phyloP scores from a whole-genome alignment of 2,329 filamentous ascomycete genomes.

The Coniosporium tulheliwenetii region DNA sequence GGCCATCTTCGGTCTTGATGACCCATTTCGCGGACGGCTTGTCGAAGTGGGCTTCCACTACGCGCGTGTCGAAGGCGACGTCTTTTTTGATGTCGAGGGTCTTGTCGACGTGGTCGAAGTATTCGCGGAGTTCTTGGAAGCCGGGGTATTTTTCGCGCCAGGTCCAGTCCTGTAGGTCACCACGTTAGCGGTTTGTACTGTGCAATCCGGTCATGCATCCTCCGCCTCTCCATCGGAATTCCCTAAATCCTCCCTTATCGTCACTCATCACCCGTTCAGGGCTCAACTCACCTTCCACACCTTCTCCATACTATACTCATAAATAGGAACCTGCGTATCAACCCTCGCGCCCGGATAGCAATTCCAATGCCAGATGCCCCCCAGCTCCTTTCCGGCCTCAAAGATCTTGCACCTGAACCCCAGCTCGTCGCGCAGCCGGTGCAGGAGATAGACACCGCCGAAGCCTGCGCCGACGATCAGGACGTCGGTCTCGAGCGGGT shows the following conservation, averaged over 20 bases:
- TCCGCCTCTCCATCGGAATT: background rate
- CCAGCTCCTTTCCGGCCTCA: conserved; percentile 19
- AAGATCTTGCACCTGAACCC: conserved; percentile 18
- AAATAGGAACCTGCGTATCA: conserved; percentile 30
- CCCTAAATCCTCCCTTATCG: background rate
- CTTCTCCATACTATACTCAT: conserved; percentile 31
- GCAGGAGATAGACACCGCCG: conserved; percentile 11
- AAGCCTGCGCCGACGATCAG: conserved; percentile 15
- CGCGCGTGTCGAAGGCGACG: conserved; percentile 39
- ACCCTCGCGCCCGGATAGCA: conserved; percentile 28
- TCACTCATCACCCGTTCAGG: background rate
- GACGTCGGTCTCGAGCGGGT: conserved; percentile 13
- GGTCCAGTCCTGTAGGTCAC: conserved; percentile 36
- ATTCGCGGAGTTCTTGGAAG: conserved; percentile 32
- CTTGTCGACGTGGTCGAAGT: conserved; percentile 45
- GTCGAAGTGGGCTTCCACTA: conserved; percentile 37
- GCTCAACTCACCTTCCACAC: conserved; percentile 20
- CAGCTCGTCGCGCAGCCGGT: conserved; percentile 7
- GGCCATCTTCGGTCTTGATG: conserved; percentile 35
- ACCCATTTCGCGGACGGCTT: conserved; percentile 31
- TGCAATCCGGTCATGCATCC: conserved; percentile 28
- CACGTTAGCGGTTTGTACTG: background rate
- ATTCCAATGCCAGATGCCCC: conserved; percentile 23
- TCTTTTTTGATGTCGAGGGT: conserved; percentile 41
- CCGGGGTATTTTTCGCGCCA: conserved; percentile 24